Evolutionary conservation across 1,139 yeast genomes (phyloP), one percentile per base, ranked within the genome.

Genomic region (Suhomyces wounanorum): DNA sequence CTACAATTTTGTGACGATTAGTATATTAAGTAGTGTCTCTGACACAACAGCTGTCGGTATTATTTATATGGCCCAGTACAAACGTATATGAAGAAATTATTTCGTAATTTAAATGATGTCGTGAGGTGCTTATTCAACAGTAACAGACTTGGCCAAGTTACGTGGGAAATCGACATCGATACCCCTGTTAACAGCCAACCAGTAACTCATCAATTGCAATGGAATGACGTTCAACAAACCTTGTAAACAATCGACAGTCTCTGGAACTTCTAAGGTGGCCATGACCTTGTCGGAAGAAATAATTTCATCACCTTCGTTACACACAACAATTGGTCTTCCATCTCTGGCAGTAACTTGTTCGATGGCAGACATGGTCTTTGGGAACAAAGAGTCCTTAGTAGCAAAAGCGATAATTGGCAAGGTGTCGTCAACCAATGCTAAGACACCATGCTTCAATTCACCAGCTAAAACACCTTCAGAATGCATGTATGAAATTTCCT

Each of bases 381-480:
- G 97, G 80, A 94, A 92, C 61, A 95, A 81, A 25, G 97, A 89
- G 72, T 95, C 99, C 67, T 96, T 84, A n/a, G 99, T 94, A 50
- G 97, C 98, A 72, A 95, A 85, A 11, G 96, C 96, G 71, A 95
- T 87, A 58, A 94, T 90, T 56, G 99, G 99, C 66, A 95, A 79
- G 60, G 87, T 78, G 64, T 89, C 96, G 70, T 95, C 99, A 56
- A 95, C 97, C 58, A 95, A 81, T 3, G 99, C 99, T 65, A 95
- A 82, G 38, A 91, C 97, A 73, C 99, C 99, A 68, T 95, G 99
- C 74, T 95, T 95, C 72, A 95, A 84, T 73, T 95, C 99, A 69
- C 99, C 99, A 26, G 99, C 99, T 59, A 94, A 84, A 48, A 95
- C 97, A 77, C 99, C 99, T 77, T 95, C 99, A 26, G 98, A 90